Conservation (phyloP, 2,329 filamentous ascomycete species). For the Xylariaceae sp. region DNA sequence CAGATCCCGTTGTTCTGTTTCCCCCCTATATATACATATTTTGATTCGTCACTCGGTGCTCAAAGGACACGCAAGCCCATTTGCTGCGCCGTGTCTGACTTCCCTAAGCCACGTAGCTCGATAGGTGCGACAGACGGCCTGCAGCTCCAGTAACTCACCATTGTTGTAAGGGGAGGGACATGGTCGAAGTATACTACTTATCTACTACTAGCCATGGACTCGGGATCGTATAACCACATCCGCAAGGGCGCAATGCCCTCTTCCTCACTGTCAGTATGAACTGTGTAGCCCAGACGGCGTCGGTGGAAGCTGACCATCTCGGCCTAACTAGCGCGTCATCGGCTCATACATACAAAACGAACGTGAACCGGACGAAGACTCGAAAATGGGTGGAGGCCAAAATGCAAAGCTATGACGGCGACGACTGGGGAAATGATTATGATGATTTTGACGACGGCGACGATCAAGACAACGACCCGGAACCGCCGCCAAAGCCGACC, state of each 20-base stretch:
- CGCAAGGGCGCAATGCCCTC: constrained; percentile 15
- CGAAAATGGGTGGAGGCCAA: constrained; percentile 94
- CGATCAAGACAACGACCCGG: constrained; percentile 41
- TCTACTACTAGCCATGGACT: constrained; percentile 17
- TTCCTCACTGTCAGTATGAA: constrained; percentile 14
- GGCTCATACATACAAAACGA: constrained; percentile 61
- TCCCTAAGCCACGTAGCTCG: too few species aligned
- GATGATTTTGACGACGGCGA: constrained; percentile 57
- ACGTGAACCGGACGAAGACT: constrained; percentile 84
- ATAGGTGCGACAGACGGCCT: too few species aligned
- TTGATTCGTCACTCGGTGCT: too few species aligned
- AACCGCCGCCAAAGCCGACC: constrained; percentile 31
- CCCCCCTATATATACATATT: too few species aligned
- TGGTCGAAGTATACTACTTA: too few species aligned
- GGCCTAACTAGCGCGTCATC: constrained; percentile 1
- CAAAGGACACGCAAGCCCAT: too few species aligned
- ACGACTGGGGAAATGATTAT: constrained; percentile 80
- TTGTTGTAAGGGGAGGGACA: too few species aligned
- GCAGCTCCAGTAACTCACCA: too few species aligned
- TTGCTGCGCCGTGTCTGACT: too few species aligned
- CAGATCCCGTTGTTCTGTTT: too few species aligned
- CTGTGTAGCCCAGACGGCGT: too few species aligned
- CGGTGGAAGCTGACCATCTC: neutral
- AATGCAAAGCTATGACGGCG: constrained; percentile 79
- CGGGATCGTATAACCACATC: constrained; percentile 20